Evolutionary conservation across 345 rosid species (phyloP), one percentile per base, ranked within the genome.

Genomic region (Barbarea vulgaris): DNA sequence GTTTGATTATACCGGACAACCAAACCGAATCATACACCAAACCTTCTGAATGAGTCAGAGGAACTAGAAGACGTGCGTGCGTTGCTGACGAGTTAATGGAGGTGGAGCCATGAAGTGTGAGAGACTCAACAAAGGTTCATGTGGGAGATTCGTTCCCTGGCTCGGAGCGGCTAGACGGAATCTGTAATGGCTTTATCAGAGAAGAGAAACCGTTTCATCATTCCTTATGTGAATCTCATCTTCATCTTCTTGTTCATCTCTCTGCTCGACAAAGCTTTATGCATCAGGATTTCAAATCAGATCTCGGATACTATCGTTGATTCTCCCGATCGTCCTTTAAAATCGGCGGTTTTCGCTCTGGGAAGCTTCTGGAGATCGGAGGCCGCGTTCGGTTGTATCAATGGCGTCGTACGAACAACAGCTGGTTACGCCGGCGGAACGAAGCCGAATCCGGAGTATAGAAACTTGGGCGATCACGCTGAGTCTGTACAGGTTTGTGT

Each of bases 351-450:
- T 50, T 92, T 92, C 39, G 83, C 99, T 17, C 90, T 92, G 3
- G 97, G 99, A 1, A 83, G 99, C 86, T 94, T 94, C 90, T 94
- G 89, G 99, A 81, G 99, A 82, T 91, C 97, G 24, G 99, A 94
- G 61, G 89, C 99, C 2, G 90, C 83, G 5, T 94, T 94, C 73
- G 97, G 99, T 0, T 94, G 99, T 84, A 75, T 89, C 52, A 55
- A 85, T 19, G 99, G 99, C 60, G 93, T 91, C 28, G 83, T 90
- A 0, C 88, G 92, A 42, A 91, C 97, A 27, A 84, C 91, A 0
- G 79, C 69, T 9, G 97, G 96, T 14, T 94, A 92, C 72, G 83
- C 91, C 39, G 87, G 99, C 14, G 99, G 97, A 75, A 82, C 84
- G 48, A 91, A 91, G 71, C 1, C 76, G 72, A 89, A 83, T 75